These are phyloP conservation scores for Vigna reflexopilosa DNA, from an alignment of 306 rosid genomes.

Conservation along the genomic window DNA sequence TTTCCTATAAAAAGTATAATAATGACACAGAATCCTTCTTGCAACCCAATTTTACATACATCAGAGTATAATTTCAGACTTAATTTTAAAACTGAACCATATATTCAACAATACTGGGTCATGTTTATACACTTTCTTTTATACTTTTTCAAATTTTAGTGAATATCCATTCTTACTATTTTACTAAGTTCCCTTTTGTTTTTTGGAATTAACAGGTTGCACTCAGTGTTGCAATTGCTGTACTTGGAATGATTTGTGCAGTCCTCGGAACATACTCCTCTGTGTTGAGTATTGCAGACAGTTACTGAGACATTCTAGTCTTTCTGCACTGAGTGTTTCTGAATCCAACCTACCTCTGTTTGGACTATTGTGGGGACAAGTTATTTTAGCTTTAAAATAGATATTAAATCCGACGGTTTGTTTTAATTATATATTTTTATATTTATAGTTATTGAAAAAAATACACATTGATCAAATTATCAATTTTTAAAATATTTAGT, in stretches of 20 bases:
- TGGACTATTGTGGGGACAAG: not conserved
- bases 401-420: too few species aligned
- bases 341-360: not conserved
- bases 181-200: not conserved
- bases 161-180: too few species aligned
- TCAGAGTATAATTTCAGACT: not conserved
- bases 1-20: not conserved
- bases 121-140: not conserved
- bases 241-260: constrained; percentile 55
- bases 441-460: too few species aligned
- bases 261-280: constrained; percentile 67
- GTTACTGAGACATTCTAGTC: constrained; percentile 37
- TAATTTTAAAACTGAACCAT: not conserved
- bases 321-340: not conserved
- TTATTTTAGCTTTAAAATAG: too few species aligned
- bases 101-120: not conserved
- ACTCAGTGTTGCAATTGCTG: constrained; percentile 42
- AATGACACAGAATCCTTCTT: not conserved
- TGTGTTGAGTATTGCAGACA: constrained; percentile 39
- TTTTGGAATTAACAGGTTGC: constrained; percentile 47
- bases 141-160: too few species aligned
- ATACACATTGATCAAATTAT: too few species aligned
- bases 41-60: not conserved
- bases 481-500: too few species aligned
- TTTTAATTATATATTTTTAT: too few species aligned